Base-by-base conservation (phyloP, 2,329 filamentous ascomycete species). In the Aspergillus caelatus region DNA sequence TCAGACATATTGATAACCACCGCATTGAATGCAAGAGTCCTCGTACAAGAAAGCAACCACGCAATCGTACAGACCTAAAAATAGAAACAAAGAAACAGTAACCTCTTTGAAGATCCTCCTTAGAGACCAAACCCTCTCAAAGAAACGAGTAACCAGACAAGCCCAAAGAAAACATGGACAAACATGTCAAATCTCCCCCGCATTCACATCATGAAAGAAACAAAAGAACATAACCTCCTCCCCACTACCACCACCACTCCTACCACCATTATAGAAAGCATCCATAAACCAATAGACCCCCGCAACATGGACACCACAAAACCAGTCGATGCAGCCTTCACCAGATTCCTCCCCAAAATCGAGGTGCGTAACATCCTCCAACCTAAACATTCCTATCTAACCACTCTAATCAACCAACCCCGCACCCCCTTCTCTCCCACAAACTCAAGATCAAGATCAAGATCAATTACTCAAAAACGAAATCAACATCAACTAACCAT, bases 281-380 rank as follows among this genome's bases (percentile, higher is more conserved):
- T 16, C 34, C 7, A 26, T 77, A 36, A 9, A 39, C 10, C 30
- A 11, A n/a, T 11, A n/a, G 16, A n/a, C 8, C 7, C 16, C 8
- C 8, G 1, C 19, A 34, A 34, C n/a, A 52, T 77, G 73, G 64
- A 70, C 58, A 55, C 65, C 46, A 65, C 66, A 8, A 68, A 70
- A 16, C 68, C 68, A 9, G 75, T 78, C n/a, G 71, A 73, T 45
- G 53, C 62, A 32, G 55, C 52, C 11, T 79, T 79, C 46, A 76
- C 74, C 4, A 74, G 69, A 62, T 65, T 67, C 11, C 63, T 79
- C 8, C 77, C 77, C 7, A 79, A 79, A 58, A 70, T 78, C 43
- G 77, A 79, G 71, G 77, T 78, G 70, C 14, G 65, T 43, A 16
- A 30, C 14, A 21, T 36, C 10, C 16, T 21, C 10, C 6, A 30